Base-by-base conservation (phyloP, 345 rosid genomes). In the Eucalyptus tenuipes region DNA sequence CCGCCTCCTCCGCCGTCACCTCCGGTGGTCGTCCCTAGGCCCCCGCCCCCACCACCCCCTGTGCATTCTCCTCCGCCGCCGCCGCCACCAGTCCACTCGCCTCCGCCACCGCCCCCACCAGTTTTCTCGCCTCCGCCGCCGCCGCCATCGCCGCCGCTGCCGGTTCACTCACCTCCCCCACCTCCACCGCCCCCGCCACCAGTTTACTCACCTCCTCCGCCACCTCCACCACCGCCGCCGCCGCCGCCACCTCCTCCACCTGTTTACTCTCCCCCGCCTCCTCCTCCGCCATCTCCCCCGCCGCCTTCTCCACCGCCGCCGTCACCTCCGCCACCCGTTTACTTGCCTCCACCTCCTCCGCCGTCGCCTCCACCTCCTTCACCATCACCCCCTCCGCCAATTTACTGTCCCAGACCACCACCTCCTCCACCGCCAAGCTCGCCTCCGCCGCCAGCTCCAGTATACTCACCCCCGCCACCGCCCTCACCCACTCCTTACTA, bases 1-100 rank as follows among this genome's bases (percentile, higher is more conserved):
- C 86, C 97, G 24, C 96, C 97, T 4, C 96, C 97, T 5, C 95
- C 97, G 5, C 95, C 95, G 27, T 92, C 93, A 11, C 96, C 96
- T 10, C 98, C 97, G 25, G 25, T 92, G 49, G 71, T 71, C 22
- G 88, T 89, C 49, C 45, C 88, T 0, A 22, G 85, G 18, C 87
- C 90, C 2, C 86, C 91, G 8, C 92, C 89, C 12, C 90, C 90
- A 8, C 91, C 92, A 2, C 89, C 95, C 2, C 91, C 91, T 9
- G 89, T 87, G 18, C 85, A 3, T 88, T 86, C 5, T 11, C 89
- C 92, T 18, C 90, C 91, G 0, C 90, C 93, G 33, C 90, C 93
- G 33, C 89, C 93, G 3, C 90, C 92, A 0, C 92, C 92, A 4
- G 88, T 88, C 5, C 53, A 86, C 24, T 88, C 94, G 2, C 90